phyloP scores from a whole-genome alignment of 164 flowering plant genomes.

The Cinnamomum chago region DNA sequence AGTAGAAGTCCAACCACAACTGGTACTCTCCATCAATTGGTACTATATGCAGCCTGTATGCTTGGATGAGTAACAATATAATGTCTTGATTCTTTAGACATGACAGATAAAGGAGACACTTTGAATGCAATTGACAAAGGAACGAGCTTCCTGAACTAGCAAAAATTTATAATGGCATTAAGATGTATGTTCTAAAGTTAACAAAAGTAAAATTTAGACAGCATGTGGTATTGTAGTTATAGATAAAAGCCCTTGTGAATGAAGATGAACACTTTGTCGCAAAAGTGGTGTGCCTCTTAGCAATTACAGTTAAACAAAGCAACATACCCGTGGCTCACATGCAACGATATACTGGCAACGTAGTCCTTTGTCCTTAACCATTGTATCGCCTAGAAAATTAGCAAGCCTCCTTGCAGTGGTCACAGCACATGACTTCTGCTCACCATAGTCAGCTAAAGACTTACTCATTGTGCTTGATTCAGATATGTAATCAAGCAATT shows the following conservation, averaged over 20 bases:
- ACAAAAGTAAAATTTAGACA: too few species aligned
- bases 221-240: not conserved
- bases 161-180: not conserved
- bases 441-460: slow-evolving; percentile 95
- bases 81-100: not conserved
- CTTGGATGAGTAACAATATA: not conserved
- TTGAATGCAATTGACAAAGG: not conserved
- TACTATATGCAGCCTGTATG: not conserved
- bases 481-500: slow-evolving; percentile 92
- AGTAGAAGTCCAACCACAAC: too few species aligned
- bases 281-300: too few species aligned
- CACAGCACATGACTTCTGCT: slow-evolving; percentile 97
- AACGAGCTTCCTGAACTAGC: not conserved
- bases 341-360: slow-evolving; percentile 95
- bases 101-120: too few species aligned
- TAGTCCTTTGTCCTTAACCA: slow-evolving; percentile 97
- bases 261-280: too few species aligned
- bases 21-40: too few species aligned
- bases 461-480: slow-evolving; percentile 99
- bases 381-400: slow-evolving; percentile 93
- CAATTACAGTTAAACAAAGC: slow-evolving; percentile 3
- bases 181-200: not conserved
- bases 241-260: not conserved
- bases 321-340: slow-evolving; percentile 83
- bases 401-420: slow-evolving; percentile 97